Conservation (phyloP, 2,329 filamentous ascomycete species). For the Alternaria sp. region DNA sequence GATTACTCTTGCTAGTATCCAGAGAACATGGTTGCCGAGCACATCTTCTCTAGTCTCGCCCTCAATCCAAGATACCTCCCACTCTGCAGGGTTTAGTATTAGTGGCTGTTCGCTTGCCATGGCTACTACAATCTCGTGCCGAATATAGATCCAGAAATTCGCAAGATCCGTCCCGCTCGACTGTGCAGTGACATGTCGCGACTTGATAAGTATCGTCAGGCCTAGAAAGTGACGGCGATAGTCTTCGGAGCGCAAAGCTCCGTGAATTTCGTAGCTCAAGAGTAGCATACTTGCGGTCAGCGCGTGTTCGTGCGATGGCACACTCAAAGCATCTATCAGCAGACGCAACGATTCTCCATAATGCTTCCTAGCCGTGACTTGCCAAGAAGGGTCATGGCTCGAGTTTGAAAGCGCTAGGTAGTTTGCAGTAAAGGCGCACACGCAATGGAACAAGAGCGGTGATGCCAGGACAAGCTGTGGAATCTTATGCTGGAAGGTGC, state of each 20-base stretch:
- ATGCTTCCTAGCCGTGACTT: constrained; percentile 38
- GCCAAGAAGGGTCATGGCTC: constrained; percentile 40
- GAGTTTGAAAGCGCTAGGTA: constrained; percentile 41
- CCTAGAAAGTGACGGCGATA: constrained; percentile 45
- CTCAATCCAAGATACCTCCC: constrained; percentile 41
- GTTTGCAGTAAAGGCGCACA: constrained; percentile 49
- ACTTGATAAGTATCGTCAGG: constrained; percentile 42
- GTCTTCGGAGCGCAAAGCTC: constrained; percentile 38
- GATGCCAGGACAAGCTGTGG: constrained; percentile 40
- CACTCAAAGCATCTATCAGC: constrained; percentile 41
- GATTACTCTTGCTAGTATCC: constrained; percentile 45
- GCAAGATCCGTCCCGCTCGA: constrained; percentile 41
- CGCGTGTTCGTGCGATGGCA: constrained; percentile 37
- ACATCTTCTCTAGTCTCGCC: constrained; percentile 44
- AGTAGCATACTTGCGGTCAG: constrained; percentile 48
- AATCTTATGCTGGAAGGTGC: constrained; percentile 43
- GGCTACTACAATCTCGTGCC: constrained; percentile 46
- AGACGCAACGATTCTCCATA: constrained; percentile 44
- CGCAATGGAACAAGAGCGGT: constrained; percentile 44
- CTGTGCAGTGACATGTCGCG: constrained; percentile 38
- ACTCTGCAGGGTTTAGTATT: constrained; percentile 41
- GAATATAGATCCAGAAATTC: constrained; percentile 49
- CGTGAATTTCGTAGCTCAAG: constrained; percentile 47
- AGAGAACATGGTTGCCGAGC: constrained; percentile 44
- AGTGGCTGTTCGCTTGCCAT: constrained; percentile 41